Percentiles rank a stretch among this genome's conserved stretches.
phyloP scores from a whole-genome alignment of 2,329 filamentous ascomycete species.

The Dactylellina parvicollis region DNA sequence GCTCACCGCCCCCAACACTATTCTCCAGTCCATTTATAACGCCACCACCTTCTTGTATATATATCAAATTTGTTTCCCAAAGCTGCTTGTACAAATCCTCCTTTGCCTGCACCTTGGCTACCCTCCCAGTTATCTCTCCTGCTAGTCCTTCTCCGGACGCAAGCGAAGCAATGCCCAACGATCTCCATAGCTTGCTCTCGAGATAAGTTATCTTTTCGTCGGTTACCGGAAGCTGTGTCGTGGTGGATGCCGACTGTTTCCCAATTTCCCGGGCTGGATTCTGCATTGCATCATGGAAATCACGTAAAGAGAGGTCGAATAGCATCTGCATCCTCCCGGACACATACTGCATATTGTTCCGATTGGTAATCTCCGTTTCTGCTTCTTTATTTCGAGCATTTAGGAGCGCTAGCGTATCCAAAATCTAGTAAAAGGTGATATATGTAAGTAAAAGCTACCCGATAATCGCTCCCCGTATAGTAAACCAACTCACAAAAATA shows the following conservation, averaged over 20 bases:
- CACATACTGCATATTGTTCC: constrained; percentile 52
- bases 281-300: constrained; percentile 48
- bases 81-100: constrained; percentile 47
- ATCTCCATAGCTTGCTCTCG: constrained; percentile 43
- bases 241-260: not conserved
- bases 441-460: too few species aligned
- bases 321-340: constrained; percentile 50
- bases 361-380: constrained; percentile 37
- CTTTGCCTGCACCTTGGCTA: constrained; percentile 25
- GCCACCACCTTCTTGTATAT: constrained; percentile 39
- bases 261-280: not conserved
- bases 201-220: constrained; percentile 36
- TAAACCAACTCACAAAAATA: constrained; percentile 26
- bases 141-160: constrained; percentile 17
- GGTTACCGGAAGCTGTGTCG: not conserved
- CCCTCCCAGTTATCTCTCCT: constrained; percentile 23
- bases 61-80: constrained; percentile 41
- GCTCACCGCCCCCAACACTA: constrained; percentile 22
- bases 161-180: constrained; percentile 34
- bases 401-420: constrained; percentile 30
- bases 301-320: constrained; percentile 46
- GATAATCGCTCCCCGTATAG: not conserved
- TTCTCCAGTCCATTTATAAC: constrained; percentile 28
- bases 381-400: constrained; percentile 44
- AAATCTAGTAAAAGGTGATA: constrained; percentile 12